Base-by-base conservation (phyloP, 495 filamentous ascomycete genomes). In the Annulohypoxylon bovei region DNA sequence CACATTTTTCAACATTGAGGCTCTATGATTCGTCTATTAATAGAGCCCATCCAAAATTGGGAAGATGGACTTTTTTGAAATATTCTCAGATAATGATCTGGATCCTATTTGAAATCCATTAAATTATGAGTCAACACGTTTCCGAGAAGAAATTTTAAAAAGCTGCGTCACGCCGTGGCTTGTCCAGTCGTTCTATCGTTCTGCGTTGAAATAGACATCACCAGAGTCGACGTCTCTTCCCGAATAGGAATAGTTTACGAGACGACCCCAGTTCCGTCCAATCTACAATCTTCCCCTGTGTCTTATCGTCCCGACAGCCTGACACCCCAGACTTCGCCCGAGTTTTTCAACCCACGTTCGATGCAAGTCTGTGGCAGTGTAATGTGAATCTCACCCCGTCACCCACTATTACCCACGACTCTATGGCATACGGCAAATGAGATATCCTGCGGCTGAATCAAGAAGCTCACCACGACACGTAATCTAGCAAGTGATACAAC, bases 241-340 rank as follows among this genome's bases (percentile, higher is more conserved):
- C 5, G 16, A 65, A 65, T 8, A 37, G 50, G 62, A 56, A 65
- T 23, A 23, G 62, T 65, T 47, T 65, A 65, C 62, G 39, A 56
- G n/a, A 6, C 8, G 12, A 32, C 11, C 35, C 40, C 12, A 18
- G 46, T 9, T 9, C 6, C n/a, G 47, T 25, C 50, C 61, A 53
- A 54, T 32, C 33, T 25, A 37, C 61, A 53, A 54, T 32, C 33
- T 39, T 8, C 20, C 6, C 4, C 30, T 20, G 5, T 22, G 23
- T 22, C 32, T 27, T 40, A 52, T 52, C 46, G 39, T 33, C 52
- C 52, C 62, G 40, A 53, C 39, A 23, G 40, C 18, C 11, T 55
- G 40, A 56, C 52, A 65, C 60, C 33, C 47, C 60, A 40, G 35
- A 40, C 32, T 11, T 18, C n/a, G 55, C 37, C 18, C 23, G 40